Percentiles rank a stretch among this genome's conserved stretches.
phyloP scores from a whole-genome alignment of 176 grass and related monocot genomes.

The Oropetium thomaeum region DNA sequence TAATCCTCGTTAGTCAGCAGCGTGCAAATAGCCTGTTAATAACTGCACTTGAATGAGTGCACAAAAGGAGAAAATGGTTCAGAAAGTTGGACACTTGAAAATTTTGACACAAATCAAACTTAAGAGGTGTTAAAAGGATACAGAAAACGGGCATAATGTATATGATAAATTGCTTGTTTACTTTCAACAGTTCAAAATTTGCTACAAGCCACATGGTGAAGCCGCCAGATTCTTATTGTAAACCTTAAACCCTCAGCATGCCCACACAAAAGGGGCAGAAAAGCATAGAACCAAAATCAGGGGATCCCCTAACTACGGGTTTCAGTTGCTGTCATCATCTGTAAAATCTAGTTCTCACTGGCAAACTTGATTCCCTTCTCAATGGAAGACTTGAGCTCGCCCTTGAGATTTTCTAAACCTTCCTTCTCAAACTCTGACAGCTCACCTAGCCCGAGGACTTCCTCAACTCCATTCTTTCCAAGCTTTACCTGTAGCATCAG shows the following conservation, averaged over 20 bases:
- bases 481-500: constrained; percentile 62
- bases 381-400: constrained; percentile 78
- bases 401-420: constrained; percentile 71
- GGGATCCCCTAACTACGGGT: constrained; percentile 35
- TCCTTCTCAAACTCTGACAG: constrained; percentile 50
- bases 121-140: too few species aligned
- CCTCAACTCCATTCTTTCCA: constrained; percentile 80
- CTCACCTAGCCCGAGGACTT: constrained; percentile 45
- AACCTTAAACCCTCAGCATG: constrained; percentile 9
- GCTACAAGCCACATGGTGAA: neutral
- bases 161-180: constrained; percentile 1
- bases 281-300: constrained; percentile 19
- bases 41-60: too few species aligned
- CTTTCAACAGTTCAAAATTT: constrained; percentile 15
- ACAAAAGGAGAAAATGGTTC: too few species aligned
- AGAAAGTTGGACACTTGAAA: too few species aligned
- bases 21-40: too few species aligned
- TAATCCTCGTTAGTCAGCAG: too few species aligned
- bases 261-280: constrained; percentile 28
- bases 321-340: constrained; percentile 31
- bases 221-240: constrained; percentile 31
- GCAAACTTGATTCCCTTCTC: constrained; percentile 87
- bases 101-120: too few species aligned
- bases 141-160: neutral
- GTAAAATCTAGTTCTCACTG: constrained; percentile 36